Conservation (phyloP, 495 filamentous ascomycete species). For the Aspergillus carlsbadensis region DNA sequence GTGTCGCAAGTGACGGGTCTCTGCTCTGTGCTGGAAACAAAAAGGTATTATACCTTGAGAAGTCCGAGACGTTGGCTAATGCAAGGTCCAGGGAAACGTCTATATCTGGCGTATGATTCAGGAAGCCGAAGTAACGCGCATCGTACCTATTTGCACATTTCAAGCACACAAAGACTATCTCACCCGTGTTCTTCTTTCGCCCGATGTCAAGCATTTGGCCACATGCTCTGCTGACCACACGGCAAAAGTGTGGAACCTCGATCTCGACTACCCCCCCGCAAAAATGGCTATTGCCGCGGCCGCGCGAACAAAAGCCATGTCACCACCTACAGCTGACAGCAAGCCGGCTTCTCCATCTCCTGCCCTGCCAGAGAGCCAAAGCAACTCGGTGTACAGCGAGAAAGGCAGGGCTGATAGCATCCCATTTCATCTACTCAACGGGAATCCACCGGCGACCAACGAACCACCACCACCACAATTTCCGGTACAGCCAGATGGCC, state of each 20-base stretch:
- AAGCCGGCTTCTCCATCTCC: constrained; percentile 19
- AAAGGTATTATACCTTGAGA: constrained; percentile 49
- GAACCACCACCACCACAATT: constrained; percentile 40
- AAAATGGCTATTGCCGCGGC: constrained; percentile 36
- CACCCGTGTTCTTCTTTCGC: constrained; percentile 91
- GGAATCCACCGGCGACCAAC: constrained; percentile 11
- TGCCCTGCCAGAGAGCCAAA: constrained; percentile 17
- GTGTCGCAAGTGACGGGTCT: constrained; percentile 90
- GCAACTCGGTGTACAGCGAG: constrained; percentile 12
- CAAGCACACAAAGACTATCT: constrained; percentile 91
- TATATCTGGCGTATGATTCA: constrained; percentile 95
- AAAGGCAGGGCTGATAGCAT: constrained; percentile 20
- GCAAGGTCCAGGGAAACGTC: constrained; percentile 72
- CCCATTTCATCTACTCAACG: constrained; percentile 23
- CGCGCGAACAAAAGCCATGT: constrained; percentile 26
- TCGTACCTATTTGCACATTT: constrained; percentile 90
- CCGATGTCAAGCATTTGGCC: constrained; percentile 94
- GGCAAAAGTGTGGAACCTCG: constrained; percentile 94
- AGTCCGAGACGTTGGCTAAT: background rate
- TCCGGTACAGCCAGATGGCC: constrained; percentile 43
- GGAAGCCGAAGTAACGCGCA: constrained; percentile 77
- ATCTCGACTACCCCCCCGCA: constrained; percentile 51
- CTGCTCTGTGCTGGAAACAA: constrained; percentile 96
- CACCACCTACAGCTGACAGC: constrained; percentile 16
- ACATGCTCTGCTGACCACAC: constrained; percentile 98